Evolutionary conservation across 2,329 filamentous ascomycete species (phyloP).

Genomic region (Lecanicillium sp.): DNA sequence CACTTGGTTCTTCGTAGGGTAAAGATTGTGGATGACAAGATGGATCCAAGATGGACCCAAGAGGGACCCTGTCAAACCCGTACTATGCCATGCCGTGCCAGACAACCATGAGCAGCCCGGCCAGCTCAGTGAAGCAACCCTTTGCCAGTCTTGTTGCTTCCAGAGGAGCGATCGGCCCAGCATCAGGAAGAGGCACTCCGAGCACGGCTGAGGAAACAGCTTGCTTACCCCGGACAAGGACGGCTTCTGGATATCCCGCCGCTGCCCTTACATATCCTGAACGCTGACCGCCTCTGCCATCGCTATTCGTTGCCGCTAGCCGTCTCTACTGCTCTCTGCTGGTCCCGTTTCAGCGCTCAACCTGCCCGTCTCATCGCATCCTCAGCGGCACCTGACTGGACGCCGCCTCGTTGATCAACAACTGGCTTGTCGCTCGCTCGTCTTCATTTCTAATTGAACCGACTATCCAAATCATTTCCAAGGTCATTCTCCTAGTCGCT

Average conservation of each 20-base stretch:
- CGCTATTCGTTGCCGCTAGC: neutral
- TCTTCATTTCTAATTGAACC: neutral
- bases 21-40: conserved; percentile 1
- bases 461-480: too few species aligned
- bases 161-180: neutral
- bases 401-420: conserved; percentile 3
- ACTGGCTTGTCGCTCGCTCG: neutral
- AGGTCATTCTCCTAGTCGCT: neutral
- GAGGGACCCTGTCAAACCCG: conserved; percentile 2
- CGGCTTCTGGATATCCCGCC: neutral
- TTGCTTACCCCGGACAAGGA: neutral
- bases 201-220: neutral
- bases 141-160: neutral
- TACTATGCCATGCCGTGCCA: too few species aligned
- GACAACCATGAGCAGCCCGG: too few species aligned
- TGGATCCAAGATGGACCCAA: conserved; percentile 11
- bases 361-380: neutral
- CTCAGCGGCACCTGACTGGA: conserved; percentile 1
- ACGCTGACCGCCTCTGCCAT: conserved; percentile 4
- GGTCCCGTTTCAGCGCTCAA: too few species aligned
- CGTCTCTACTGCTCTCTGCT: neutral
- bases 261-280: neutral
- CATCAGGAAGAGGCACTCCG: conserved; percentile 1
- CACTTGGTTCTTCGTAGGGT: neutral
- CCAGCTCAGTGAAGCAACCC: too few species aligned